phyloP scores from a whole-genome alignment of 345 rosid species.

The Xanthoceras sorbifolium region DNA sequence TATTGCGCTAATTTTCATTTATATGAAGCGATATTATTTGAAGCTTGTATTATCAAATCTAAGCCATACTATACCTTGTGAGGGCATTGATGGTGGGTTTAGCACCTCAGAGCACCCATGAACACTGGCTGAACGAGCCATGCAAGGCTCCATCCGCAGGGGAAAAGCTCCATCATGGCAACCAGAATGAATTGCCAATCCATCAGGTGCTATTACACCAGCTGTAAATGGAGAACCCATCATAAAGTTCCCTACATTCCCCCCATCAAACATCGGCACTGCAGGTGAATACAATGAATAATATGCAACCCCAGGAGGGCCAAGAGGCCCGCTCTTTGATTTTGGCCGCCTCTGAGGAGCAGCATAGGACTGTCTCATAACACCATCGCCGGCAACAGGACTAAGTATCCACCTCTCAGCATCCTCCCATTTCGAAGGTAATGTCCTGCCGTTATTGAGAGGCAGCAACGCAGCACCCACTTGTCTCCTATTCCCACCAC shows the following conservation, averaged over 20 bases:
- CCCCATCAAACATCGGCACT: slow-evolving; percentile 60
- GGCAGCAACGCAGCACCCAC: slow-evolving; percentile 55
- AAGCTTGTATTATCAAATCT: background rate
- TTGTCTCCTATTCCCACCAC: slow-evolving; percentile 57
- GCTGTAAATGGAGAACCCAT: slow-evolving; percentile 78
- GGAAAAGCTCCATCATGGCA: slow-evolving; percentile 44
- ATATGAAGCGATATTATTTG: background rate
- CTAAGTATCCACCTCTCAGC: slow-evolving; percentile 99
- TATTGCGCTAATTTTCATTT: background rate
- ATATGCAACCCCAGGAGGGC: slow-evolving; percentile 84
- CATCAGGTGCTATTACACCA: slow-evolving; percentile 60
- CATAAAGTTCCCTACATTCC: slow-evolving; percentile 46
- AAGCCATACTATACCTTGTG: slow-evolving; percentile 44
- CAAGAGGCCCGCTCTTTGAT: slow-evolving; percentile 97
- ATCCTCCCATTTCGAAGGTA: slow-evolving; percentile 99
- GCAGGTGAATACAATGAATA: slow-evolving; percentile 77
- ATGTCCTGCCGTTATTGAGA: slow-evolving; percentile 68
- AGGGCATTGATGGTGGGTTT: slow-evolving; percentile 38
- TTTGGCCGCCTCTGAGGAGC: slow-evolving; percentile 71
- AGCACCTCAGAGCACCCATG: slow-evolving; percentile 82
- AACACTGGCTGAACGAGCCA: slow-evolving; percentile 88
- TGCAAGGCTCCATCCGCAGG: slow-evolving; percentile 54
- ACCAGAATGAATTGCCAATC: slow-evolving; percentile 42
- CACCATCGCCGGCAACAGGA: slow-evolving; percentile 77
- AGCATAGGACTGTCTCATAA: slow-evolving; percentile 45